A percentile compares a stretch with the other conserved stretches of the same genome.
phyloP scores from a whole-genome alignment of 345 rosid species.

The Leavenworthia alabamica region DNA sequence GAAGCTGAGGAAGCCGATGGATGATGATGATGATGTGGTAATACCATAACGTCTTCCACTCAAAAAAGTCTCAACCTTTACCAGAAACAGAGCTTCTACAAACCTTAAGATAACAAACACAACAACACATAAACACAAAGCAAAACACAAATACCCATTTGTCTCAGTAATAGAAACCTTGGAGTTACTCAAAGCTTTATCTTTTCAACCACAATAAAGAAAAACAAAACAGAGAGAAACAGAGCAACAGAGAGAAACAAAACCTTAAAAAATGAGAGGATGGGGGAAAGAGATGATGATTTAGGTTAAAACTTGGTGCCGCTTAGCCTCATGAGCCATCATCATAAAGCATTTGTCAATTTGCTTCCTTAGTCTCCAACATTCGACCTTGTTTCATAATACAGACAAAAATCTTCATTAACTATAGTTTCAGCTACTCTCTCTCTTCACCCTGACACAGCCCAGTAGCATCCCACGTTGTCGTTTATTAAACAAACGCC shows the following conservation, averaged over 20 bases:
- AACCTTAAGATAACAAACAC: no score
- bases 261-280: constrained; percentile 19
- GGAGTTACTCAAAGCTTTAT: no score
- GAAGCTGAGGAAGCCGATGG: constrained; percentile 22
- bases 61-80: no score
- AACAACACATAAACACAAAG: no score
- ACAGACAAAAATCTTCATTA: constrained; percentile 45
- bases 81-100: no score
- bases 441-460: constrained; percentile 20
- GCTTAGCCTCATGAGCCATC: constrained; percentile 33
- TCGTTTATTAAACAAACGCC: constrained; percentile 25
- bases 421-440: constrained; percentile 19
- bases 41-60: constrained; percentile 34
- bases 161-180: no score
- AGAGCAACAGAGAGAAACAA: no score
- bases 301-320: constrained; percentile 53
- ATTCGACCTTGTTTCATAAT: constrained; percentile 54
- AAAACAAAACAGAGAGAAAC: no score
- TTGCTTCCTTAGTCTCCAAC: constrained; percentile 78
- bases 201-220: no score
- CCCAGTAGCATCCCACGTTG: no score
- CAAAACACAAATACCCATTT: constrained; percentile 12
- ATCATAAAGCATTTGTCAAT: constrained; percentile 37
- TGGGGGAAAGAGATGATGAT: constrained; percentile 5
- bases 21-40: constrained; percentile 28